These are phyloP conservation scores for Amyloporia xantha DNA, from an alignment of 768 basidiomycete genomes.

Conservation along the genomic window DNA sequence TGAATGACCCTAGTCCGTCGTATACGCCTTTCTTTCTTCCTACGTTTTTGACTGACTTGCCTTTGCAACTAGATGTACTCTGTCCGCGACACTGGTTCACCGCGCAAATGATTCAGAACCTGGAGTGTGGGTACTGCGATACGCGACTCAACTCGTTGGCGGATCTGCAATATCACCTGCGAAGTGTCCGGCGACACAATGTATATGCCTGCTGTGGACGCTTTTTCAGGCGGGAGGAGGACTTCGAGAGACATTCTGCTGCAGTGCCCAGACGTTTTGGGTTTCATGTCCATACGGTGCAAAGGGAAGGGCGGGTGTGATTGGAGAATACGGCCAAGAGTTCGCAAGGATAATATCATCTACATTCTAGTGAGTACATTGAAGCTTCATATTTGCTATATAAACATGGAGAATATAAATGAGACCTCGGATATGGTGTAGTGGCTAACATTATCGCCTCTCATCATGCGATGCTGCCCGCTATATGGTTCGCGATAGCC, in stretches of 20 bases:
- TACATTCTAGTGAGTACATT: too few species aligned
- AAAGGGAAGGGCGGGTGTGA: background rate
- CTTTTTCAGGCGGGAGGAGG: constrained; percentile 20
- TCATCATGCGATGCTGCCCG: too few species aligned
- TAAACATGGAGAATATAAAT: too few species aligned
- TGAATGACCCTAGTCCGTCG: constrained; percentile 14
- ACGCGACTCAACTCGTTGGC: constrained; percentile 18
- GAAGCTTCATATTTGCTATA: too few species aligned
- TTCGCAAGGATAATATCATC: too few species aligned
- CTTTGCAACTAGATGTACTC: constrained; percentile 7
- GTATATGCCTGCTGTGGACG: constrained; percentile 25
- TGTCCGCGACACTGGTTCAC: constrained; percentile 19
- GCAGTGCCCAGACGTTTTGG: background rate
- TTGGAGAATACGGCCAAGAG: too few species aligned
- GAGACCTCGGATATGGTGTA: too few species aligned
- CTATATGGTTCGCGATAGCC: too few species aligned
- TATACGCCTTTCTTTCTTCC: background rate
- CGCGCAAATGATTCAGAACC: constrained; percentile 15
- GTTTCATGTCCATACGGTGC: constrained; percentile 1
- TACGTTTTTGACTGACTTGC: background rate
- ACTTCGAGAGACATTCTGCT: constrained; percentile 16
- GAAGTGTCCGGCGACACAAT: constrained; percentile 14
- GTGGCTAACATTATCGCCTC: too few species aligned
- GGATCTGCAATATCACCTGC: constrained; percentile 22
- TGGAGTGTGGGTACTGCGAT: constrained; percentile 23